phyloP scores from a whole-genome alignment of 2,329 filamentous ascomycete genomes.

The Sphaceloma murrayae region DNA sequence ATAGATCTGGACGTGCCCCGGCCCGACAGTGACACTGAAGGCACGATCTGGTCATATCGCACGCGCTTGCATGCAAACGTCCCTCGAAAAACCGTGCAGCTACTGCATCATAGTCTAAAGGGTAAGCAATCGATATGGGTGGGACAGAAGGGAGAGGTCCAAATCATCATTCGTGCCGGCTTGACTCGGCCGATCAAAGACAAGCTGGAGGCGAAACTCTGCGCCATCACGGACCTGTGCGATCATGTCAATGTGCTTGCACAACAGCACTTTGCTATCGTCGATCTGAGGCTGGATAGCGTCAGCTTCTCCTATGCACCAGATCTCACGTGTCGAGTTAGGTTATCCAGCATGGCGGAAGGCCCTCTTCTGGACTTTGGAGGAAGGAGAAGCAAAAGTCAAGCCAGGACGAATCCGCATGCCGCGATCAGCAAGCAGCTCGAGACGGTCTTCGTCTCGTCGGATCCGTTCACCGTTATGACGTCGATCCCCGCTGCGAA shows the following conservation, averaged over 20 bases:
- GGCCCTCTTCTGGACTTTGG: slow-evolving; percentile 5
- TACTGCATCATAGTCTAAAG: slow-evolving; percentile 4
- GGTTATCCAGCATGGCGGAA: background rate
- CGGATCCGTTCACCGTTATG: background rate
- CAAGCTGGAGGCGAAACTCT: background rate
- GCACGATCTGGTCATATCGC: slow-evolving; percentile 3
- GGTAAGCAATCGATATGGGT: background rate
- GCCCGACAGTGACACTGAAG: background rate
- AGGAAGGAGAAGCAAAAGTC: background rate
- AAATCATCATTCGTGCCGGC: slow-evolving; percentile 1
- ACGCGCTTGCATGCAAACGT: background rate
- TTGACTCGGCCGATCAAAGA: background rate
- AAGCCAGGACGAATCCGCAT: background rate
- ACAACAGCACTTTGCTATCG: background rate
- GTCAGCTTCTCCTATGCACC: background rate
- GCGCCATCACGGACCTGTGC: background rate
- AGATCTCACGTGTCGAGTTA: slow-evolving; percentile 2
- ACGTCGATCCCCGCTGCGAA: slow-evolving; percentile 35
- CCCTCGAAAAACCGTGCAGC: background rate
- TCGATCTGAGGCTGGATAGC: background rate
- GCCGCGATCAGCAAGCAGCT: slow-evolving; percentile 5
- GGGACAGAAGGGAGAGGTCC: slow-evolving; percentile 3
- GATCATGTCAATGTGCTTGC: background rate
- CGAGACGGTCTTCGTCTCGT: slow-evolving; percentile 2
- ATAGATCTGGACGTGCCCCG: background rate